Evolutionary conservation across 805 yeast species (phyloP), one percentile per base, ranked within the genome.

Genomic region (Ascoidea asiatica): DNA sequence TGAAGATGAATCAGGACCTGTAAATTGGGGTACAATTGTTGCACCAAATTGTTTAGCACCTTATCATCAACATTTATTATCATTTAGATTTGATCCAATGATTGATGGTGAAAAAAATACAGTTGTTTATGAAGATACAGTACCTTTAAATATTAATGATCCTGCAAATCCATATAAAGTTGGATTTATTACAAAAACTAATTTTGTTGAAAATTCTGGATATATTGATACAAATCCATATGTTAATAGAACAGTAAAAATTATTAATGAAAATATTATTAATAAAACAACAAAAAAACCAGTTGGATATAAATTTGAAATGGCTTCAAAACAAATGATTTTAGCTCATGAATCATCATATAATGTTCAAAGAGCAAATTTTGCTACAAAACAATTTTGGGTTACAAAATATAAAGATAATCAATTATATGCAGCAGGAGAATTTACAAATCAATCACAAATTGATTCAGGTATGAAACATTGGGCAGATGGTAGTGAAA

Each of bases 41-140:
- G 87, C 85, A 40, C 89, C 88, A 50, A 79, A 81, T 56, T 88
- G 79, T 46, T 73, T 81, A 73, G 94, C 94, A 43, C 80, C 90
- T 23, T 80, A 78, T 68, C 94, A 83, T 61, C 94, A 83, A 65
- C 94, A 83, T 65, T 70, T 83, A 58, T 67, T 83, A 54, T 75
- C 84, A 11, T 78, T 82, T 65, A 77, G 92, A 70, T 74, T 84
- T 55, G 92, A 83, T 62, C 83, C 89, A 40, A 85, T 89, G 48
- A 60, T 83, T 42, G 94, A 83, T 59, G 94, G 94, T 53, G 81
- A 83, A 62, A 69, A 77, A 52, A 83, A 83, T 68, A 66, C 89
- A 15, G 84, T 80, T 49, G 75, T 71, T 40, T 81, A 71, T 54
- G 87, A 81, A 56, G 92, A 83, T 57, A 77, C 76, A 39, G 70